phyloP scores from a whole-genome alignment of 2,329 filamentous ascomycete species.

The Camptophora hylomeconis region DNA sequence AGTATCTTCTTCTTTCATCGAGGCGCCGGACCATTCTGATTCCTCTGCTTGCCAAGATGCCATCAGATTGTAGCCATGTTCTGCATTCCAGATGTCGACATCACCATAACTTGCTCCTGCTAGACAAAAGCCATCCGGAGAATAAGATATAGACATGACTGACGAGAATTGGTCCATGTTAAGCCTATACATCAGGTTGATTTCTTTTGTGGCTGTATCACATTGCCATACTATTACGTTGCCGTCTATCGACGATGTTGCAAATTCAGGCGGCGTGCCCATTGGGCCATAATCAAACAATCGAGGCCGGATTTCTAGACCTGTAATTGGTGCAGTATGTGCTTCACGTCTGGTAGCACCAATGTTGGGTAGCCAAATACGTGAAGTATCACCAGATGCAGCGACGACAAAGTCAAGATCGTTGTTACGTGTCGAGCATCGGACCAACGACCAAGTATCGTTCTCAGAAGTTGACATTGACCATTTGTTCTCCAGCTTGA shows the following conservation, averaged over 20 bases:
- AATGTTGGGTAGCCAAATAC: constrained; percentile 34
- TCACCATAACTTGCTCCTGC: constrained; percentile 31
- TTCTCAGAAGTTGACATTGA: constrained; percentile 10
- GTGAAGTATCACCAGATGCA: constrained; percentile 25
- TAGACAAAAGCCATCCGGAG: constrained; percentile 34
- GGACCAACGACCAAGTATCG: constrained; percentile 30
- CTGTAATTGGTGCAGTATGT: constrained; percentile 31
- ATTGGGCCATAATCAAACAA: too few relatives aligned
- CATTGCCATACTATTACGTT: constrained; percentile 30
- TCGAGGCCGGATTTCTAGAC: constrained; percentile 27
- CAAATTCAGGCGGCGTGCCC: constrained; percentile 21
- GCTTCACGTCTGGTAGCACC: constrained; percentile 26
- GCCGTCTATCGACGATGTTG: constrained; percentile 32
- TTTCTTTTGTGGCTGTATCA: constrained; percentile 6
- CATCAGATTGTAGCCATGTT: constrained; percentile 30
- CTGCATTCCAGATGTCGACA: constrained; percentile 34
- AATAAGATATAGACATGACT: constrained; percentile 30
- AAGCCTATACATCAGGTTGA: constrained; percentile 13
- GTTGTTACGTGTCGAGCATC: constrained; percentile 19
- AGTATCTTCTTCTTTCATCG: constrained; percentile 20
- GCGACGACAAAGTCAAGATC: constrained; percentile 23
- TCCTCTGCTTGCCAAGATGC: constrained; percentile 24
- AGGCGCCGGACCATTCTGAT: constrained; percentile 13
- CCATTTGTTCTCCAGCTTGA: constrained; percentile 14
- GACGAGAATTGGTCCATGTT: constrained; percentile 19